Evolutionary conservation across 345 rosid species (phyloP).

Genomic region (Hypericum perforatum): DNA sequence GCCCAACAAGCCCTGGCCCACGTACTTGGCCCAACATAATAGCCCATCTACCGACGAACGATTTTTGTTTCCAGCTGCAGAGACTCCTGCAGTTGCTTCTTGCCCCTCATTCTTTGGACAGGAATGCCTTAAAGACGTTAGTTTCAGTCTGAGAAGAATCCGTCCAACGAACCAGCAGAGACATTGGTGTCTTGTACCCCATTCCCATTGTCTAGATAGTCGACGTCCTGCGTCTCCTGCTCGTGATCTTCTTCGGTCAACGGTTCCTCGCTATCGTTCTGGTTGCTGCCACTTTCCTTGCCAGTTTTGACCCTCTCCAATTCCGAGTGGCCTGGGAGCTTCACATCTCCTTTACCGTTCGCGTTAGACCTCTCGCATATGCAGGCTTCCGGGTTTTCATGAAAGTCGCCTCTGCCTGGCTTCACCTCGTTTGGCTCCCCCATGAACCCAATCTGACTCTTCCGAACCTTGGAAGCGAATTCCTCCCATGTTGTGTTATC

Average conservation of each 20-base stretch:
- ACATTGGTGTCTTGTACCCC: not conserved
- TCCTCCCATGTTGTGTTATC: constrained; percentile 77
- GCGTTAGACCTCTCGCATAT: constrained; percentile 50
- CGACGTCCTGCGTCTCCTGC: constrained; percentile 34
- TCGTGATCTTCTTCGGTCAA: constrained; percentile 30
- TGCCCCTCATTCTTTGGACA: too few species aligned
- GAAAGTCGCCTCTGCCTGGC: constrained; percentile 76
- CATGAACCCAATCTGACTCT: constrained; percentile 68
- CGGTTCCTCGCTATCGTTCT: constrained; percentile 17
- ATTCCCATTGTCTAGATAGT: constrained; percentile 12
- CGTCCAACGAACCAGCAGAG: too few species aligned
- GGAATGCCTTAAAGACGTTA: too few species aligned
- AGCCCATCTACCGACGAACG: too few species aligned
- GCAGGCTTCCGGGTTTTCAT: constrained; percentile 77
- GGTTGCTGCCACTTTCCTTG: constrained; percentile 7
- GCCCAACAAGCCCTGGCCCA: too few species aligned
- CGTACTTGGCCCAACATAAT: too few species aligned
- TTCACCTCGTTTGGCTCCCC: constrained; percentile 76
- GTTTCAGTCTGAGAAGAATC: too few species aligned
- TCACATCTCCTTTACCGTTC: constrained; percentile 15
- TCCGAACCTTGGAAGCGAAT: constrained; percentile 49
- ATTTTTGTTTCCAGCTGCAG: too few species aligned
- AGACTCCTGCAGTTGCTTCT: too few species aligned
- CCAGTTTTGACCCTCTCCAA: not conserved
- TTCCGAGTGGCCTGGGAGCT: not conserved